Conservation (phyloP, 2,329 filamentous ascomycete genomes). For the Stemphylium beticola region DNA sequence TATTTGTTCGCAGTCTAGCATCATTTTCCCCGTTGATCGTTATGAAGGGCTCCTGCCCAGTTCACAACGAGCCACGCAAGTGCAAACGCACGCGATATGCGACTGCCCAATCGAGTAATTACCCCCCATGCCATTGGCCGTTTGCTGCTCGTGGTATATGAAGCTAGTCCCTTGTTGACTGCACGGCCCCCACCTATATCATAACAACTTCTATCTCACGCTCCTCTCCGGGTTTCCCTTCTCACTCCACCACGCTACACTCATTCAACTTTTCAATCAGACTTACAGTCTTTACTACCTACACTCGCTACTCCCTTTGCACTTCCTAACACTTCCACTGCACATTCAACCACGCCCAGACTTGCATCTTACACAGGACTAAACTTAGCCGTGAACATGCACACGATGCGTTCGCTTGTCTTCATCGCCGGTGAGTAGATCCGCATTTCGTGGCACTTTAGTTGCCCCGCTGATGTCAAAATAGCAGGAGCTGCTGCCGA, state of each 20-base stretch:
- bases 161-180: constrained; percentile 8
- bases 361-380: neutral
- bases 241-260: constrained; percentile 6
- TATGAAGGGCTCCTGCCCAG: neutral
- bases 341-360: neutral
- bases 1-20: no score
- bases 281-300: constrained; percentile 1
- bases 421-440: constrained; percentile 18
- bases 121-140: constrained; percentile 12
- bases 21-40: neutral
- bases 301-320: neutral
- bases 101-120: constrained; percentile 11
- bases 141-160: neutral
- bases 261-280: constrained; percentile 1
- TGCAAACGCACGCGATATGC: constrained; percentile 12
- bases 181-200: constrained; percentile 3
- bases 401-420: constrained; percentile 12
- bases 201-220: constrained; percentile 2
- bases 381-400: constrained; percentile 12
- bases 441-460: neutral
- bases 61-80: constrained; percentile 2
- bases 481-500: constrained; percentile 18
- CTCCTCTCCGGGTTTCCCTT: neutral
- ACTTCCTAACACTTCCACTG: neutral
- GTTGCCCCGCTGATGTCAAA: neutral